phyloP scores from a whole-genome alignment of 306 rosid species.

The Cucumis sativus region Cucumber_9930_V3 NC_026656.2:20543001-20543500 shows the following conservation, averaged over 20 bases:
- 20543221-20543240: too few species aligned
- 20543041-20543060: neutral
- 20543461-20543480: too few species aligned
- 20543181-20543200: too few species aligned
- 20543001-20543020: neutral
- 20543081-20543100: neutral
- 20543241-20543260: neutral
- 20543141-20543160: neutral
- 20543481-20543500: too few species aligned
- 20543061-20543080: neutral
- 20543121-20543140: neutral
- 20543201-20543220: too few species aligned
- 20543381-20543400: neutral
- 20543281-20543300: neutral
- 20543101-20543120: neutral
- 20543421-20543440: too few species aligned
- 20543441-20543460: too few species aligned
- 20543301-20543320: neutral
- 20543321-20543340: neutral
- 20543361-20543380: neutral
- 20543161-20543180: too few species aligned
- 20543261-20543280: neutral
- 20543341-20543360: neutral
- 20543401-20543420: neutral
- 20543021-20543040: neutral